Percentiles rank a stretch among this genome's conserved stretches.
phyloP scores from a whole-genome alignment of 768 basidiomycete genomes.

The Albatrellus ellisii region DNA sequence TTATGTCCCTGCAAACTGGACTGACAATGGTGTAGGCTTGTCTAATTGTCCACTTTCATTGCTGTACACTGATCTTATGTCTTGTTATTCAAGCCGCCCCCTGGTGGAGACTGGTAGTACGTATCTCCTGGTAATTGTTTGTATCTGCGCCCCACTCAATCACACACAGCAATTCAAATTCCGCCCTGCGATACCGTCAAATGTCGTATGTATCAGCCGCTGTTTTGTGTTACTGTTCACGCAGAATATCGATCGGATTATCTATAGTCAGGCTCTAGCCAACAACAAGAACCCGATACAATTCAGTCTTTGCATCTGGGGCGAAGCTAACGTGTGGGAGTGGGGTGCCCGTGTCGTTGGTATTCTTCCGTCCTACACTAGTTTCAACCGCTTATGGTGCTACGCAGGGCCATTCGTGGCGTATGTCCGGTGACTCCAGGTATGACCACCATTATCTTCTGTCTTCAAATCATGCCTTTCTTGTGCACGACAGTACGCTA shows the following conservation, averaged over 20 bases:
- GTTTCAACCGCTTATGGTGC: not conserved
- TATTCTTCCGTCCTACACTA: not conserved
- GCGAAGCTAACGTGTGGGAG: constrained; percentile 37
- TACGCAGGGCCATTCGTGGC: constrained; percentile 37
- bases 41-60: not conserved
- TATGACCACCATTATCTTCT: constrained; percentile 9
- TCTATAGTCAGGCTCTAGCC: constrained; percentile 30
- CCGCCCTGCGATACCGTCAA: constrained; percentile 40
- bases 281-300: constrained; percentile 32
- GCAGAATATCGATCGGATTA: not conserved
- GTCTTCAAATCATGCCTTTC: not conserved
- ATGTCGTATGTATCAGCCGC: constrained; percentile 30
- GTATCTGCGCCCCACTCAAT: not conserved
- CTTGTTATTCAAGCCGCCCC: constrained; percentile 22
- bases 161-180: constrained; percentile 34
- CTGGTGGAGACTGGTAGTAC: constrained; percentile 34
- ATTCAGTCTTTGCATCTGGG: constrained; percentile 41
- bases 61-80: not conserved
- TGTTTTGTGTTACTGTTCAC: not conserved
- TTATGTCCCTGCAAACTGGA: constrained; percentile 39
- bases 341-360: constrained; percentile 43
- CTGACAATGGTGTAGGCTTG: constrained; percentile 25
- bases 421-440: constrained; percentile 36
- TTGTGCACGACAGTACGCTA: no score
- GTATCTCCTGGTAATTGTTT: constrained; percentile 12